These are phyloP conservation scores for Tulasnella sp. DNA, from an alignment of 768 basidiomycete species.

Conservation along the genomic window DNA sequence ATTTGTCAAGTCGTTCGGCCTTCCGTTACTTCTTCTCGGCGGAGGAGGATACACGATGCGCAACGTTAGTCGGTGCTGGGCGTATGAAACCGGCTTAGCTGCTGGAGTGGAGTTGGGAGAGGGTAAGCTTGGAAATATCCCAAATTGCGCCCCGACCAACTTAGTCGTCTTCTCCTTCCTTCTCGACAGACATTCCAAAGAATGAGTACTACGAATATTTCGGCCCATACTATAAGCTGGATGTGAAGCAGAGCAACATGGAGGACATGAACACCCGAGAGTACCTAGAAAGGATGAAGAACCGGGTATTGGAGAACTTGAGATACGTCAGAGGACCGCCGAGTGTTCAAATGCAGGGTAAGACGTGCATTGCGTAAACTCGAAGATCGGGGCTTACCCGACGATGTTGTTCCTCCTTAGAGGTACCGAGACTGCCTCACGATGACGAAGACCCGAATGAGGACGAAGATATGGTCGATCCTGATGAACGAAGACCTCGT, in stretches of 20 bases:
- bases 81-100: constrained; percentile 96
- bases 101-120: constrained; percentile 88
- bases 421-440: constrained; percentile 74
- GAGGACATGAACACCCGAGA: constrained; percentile 91
- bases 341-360: constrained; percentile 85
- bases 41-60: constrained; percentile 99
- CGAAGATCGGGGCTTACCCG: neutral
- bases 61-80: constrained; percentile 94
- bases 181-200: constrained; percentile 73
- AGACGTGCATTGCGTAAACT: constrained; percentile 19
- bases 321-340: constrained; percentile 82
- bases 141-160: neutral
- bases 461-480: constrained; percentile 74
- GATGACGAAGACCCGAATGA: constrained; percentile 77
- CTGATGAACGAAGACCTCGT: constrained; percentile 67
- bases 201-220: constrained; percentile 99
- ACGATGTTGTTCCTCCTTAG: constrained; percentile 35
- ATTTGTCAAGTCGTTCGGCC: constrained; percentile 93
- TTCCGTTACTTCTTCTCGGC: constrained; percentile 87
- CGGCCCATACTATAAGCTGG: constrained; percentile 92
- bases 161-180: neutral
- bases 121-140: constrained; percentile 40
- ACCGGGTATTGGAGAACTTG: constrained; percentile 86
- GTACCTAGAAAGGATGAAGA: constrained; percentile 88
- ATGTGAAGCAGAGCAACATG: constrained; percentile 89